Conservation (phyloP, 352 stramenopile genomes). For the Globisporangium yorkense region DNA sequence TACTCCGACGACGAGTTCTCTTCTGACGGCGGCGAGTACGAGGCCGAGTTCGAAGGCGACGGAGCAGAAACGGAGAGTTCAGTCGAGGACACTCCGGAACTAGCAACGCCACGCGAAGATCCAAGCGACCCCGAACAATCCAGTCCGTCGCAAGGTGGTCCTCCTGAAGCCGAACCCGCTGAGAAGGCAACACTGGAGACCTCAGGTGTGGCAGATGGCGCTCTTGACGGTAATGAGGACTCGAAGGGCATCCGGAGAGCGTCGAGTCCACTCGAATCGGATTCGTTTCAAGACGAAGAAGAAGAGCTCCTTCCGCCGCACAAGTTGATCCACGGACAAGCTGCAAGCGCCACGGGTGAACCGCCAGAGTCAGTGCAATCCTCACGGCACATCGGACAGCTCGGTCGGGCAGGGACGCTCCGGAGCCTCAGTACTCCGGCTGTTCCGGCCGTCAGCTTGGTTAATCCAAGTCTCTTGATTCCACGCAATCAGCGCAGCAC, state of each 20-base stretch:
- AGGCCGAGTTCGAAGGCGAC: conserved; percentile 22
- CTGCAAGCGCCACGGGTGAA: background rate
- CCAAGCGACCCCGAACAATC: background rate
- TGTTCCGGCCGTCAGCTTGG: conserved; percentile 2
- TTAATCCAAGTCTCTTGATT: background rate
- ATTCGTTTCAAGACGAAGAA: background rate
- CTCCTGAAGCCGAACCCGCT: background rate
- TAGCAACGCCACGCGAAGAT: background rate
- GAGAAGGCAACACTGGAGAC: background rate
- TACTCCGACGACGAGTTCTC: conserved; percentile 57
- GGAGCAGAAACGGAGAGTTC: conserved; percentile 14
- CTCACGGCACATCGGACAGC: background rate
- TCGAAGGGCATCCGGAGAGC: background rate
- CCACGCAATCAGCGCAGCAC: conserved; percentile 12
- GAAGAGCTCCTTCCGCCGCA: background rate
- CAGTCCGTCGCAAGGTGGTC: background rate
- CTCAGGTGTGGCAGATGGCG: too few species aligned
- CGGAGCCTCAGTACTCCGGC: conserved; percentile 24
- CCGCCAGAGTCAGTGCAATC: background rate
- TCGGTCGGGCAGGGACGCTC: background rate
- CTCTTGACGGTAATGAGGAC: background rate
- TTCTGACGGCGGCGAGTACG: conserved; percentile 18
- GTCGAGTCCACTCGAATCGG: background rate
- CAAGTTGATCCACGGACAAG: background rate
- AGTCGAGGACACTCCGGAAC: conserved; percentile 3